phyloP scores from a whole-genome alignment of 2,329 filamentous ascomycete species.

The Exutisphaerella laricina region DNA sequence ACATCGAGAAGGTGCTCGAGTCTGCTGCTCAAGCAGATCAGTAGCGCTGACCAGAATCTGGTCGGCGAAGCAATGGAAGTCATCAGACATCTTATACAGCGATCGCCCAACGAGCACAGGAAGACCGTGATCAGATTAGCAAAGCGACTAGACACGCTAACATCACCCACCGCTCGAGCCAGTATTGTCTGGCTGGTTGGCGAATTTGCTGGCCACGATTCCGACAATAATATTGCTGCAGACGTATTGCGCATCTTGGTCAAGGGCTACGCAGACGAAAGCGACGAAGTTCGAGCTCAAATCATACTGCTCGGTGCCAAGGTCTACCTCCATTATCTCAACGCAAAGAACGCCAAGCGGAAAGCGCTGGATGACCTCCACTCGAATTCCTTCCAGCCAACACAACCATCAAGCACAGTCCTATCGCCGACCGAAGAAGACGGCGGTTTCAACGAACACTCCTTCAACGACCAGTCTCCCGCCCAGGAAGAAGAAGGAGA shows the following conservation, averaged over 20 bases:
- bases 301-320: slow-evolving; percentile 93
- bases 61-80: slow-evolving; percentile 93
- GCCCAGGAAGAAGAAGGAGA: slow-evolving; percentile 30
- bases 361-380: slow-evolving; percentile 28
- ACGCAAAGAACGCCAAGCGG: slow-evolving; percentile 48
- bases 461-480: slow-evolving; percentile 17
- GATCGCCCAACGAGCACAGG: slow-evolving; percentile 72
- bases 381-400: neutral
- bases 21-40: slow-evolving; percentile 79
- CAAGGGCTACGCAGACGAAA: slow-evolving; percentile 77
- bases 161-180: slow-evolving; percentile 80
- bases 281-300: slow-evolving; percentile 80
- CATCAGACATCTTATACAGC: slow-evolving; percentile 90
- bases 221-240: slow-evolving; percentile 80
- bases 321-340: slow-evolving; percentile 85
- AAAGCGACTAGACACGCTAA: slow-evolving; percentile 83
- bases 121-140: slow-evolving; percentile 84
- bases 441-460: slow-evolving; percentile 22
- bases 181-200: slow-evolving; percentile 98
- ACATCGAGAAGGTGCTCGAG: slow-evolving; percentile 75
- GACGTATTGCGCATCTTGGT: slow-evolving; percentile 86
- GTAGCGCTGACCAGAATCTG: slow-evolving; percentile 77
- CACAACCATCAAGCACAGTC: slow-evolving; percentile 12
- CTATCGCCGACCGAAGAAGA: slow-evolving; percentile 26
- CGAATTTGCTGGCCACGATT: slow-evolving; percentile 75